Base-by-base conservation (phyloP, 129 eudicot species). In the Pseudognaphalium luteoalbum region DNA sequence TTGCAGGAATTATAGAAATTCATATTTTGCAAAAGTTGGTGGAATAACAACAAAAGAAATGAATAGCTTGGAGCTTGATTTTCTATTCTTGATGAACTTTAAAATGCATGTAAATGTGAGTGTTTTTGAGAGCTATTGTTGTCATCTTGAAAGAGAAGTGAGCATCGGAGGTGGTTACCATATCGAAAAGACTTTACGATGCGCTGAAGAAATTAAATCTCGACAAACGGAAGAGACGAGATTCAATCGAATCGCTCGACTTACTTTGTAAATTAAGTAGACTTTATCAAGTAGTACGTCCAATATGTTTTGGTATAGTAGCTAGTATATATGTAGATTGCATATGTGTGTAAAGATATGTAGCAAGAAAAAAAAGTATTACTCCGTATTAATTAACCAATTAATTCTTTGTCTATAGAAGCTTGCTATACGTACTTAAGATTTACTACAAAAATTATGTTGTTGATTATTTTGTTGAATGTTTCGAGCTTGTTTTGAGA, bases 91-190 rank as follows among this genome's bases (percentile, higher is more conserved):
- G 89, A 87, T 94, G 96, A 88, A 91, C 7, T 94, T 94, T 79
- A 94, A 87, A 70, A 78, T 94, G 78, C 99, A 94, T 75, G 99
- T 94, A 54, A 94, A 94, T 76, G 90, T 91, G 85, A 94, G 97
- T 85, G 99, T 94, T 39, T 94, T 84, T 39, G 94, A 94, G 87
- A 91, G 99, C 73, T 94, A 94, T 70, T 94, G 99, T 81, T 66
- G 92, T 59, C 99, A 94, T 84, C 83, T 94, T 79, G 94, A 94
- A 76, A 87, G 99, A 71, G 99, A 94, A 91, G 99, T 94, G 42
- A 81, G 99, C 81, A 91, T 89, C 68, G 99, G 99, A 81, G 99
- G 99, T 68, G 96, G 97, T 33, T 94, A 87, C 70, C 89, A 94
- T 50, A 86, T 94, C 11, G 99, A 94, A 83, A 94, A 86, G 76